Percentiles rank a stretch among this genome's conserved stretches.
These are phyloP conservation scores for Neonectria coccinea DNA, from an alignment of 2,329 filamentous ascomycete species.

Conservation along the genomic window DNA sequence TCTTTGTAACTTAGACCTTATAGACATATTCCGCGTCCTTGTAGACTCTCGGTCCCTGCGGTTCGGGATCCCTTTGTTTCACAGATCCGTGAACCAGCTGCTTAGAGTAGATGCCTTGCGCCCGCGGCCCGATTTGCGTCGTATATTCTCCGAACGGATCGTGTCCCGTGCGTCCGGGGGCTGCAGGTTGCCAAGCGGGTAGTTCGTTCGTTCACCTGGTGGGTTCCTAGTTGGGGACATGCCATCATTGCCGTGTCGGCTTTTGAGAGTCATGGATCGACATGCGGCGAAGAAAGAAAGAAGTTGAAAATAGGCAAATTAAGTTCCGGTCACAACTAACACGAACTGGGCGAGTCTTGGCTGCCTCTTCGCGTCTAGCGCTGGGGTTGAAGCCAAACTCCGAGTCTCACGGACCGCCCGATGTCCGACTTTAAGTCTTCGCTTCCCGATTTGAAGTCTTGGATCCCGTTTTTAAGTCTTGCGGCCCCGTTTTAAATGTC, in stretches of 20 bases:
- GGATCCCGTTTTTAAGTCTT: slow-evolving; percentile 6
- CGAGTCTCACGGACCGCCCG: not conserved
- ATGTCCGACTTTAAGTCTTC: slow-evolving; percentile 3
- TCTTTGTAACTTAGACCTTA: not conserved
- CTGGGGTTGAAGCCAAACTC: not conserved
- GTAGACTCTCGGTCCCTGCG: slow-evolving; percentile 1
- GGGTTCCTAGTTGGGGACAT: no score
- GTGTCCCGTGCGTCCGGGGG: not conserved
- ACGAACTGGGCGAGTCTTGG: slow-evolving; percentile 5
- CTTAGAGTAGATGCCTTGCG: slow-evolving; percentile 8
- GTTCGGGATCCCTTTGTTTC: slow-evolving; percentile 10
- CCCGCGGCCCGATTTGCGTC: not conserved
- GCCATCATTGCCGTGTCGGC: not conserved
- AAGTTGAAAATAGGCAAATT: not conserved
- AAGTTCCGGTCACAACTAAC: not conserved
- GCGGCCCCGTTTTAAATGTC: slow-evolving; percentile 1
- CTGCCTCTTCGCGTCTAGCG: slow-evolving; percentile 17
- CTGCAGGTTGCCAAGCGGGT: not conserved
- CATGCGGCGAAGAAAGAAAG: slow-evolving; percentile 1
- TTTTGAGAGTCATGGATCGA: slow-evolving; percentile 1
- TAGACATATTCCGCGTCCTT: not conserved
- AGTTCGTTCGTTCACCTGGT: not conserved
- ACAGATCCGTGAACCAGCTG: slow-evolving; percentile 8
- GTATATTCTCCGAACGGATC: slow-evolving; percentile 12
- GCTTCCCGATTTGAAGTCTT: slow-evolving; percentile 10